Percentiles rank a stretch among this genome's conserved stretches.
phyloP scores from a whole-genome alignment of 2,329 filamentous ascomycete species.

The Huntiella decipiens region DNA sequence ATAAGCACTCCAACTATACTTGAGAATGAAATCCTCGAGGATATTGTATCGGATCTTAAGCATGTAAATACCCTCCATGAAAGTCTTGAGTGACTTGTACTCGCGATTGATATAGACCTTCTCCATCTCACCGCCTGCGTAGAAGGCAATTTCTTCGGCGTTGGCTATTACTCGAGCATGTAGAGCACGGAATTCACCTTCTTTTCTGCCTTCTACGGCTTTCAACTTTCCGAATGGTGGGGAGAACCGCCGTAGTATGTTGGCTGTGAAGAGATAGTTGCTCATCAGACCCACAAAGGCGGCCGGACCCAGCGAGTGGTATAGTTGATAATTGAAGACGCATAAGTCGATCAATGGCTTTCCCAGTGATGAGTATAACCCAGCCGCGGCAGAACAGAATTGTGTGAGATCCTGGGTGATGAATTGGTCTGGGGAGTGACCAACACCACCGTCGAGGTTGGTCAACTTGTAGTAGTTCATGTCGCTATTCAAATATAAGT shows the following conservation, averaged over 20 bases:
- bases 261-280: constrained; percentile 90
- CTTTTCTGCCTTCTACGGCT: constrained; percentile 82
- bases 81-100: constrained; percentile 79
- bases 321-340: constrained; percentile 96
- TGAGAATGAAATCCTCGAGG: constrained; percentile 91
- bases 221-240: constrained; percentile 95
- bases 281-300: constrained; percentile 71
- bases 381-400: constrained; percentile 83
- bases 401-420: constrained; percentile 93
- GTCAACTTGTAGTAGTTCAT: constrained; percentile 91
- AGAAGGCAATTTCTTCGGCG: constrained; percentile 94
- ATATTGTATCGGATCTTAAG: constrained; percentile 98
- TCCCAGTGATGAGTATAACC: constrained; percentile 88
- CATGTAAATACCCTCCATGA: constrained; percentile 98
- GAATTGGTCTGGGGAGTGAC: constrained; percentile 83
- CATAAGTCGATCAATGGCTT: constrained; percentile 94
- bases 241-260: constrained; percentile 68
- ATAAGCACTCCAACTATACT: constrained; percentile 97
- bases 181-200: constrained; percentile 83
- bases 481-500: constrained; percentile 85
- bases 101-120: constrained; percentile 80
- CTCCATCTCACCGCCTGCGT: constrained; percentile 87
- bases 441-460: constrained; percentile 83
- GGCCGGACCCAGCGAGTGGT: constrained; percentile 72
- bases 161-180: constrained; percentile 90